Percentiles rank a stretch among this genome's conserved stretches.
phyloP scores from a whole-genome alignment of 805 yeast species.

The Sugiyamaella marilandica region DNA sequence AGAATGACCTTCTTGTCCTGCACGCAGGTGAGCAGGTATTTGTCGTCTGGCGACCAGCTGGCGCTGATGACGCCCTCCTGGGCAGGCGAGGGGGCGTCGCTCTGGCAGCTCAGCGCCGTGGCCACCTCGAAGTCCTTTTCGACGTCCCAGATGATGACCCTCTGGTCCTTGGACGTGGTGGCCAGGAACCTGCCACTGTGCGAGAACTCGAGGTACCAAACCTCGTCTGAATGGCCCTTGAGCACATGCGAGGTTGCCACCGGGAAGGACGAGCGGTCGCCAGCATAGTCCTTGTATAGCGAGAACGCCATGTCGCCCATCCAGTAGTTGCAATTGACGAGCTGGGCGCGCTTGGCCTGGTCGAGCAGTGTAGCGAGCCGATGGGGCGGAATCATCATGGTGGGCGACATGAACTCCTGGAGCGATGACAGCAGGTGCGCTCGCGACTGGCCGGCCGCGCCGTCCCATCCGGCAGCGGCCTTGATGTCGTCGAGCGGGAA shows the following conservation, averaged over 20 bases:
- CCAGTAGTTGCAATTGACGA: conserved; percentile 30
- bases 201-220: conserved; percentile 78
- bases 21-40: conserved; percentile 62
- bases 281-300: conserved; percentile 36
- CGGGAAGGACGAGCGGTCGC: conserved; percentile 24
- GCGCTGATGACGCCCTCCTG: conserved; percentile 45
- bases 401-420: conserved; percentile 45
- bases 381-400: conserved; percentile 48
- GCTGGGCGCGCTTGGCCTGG: conserved; percentile 49
- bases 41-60: conserved; percentile 73
- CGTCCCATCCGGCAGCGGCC: conserved; percentile 31
- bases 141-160: conserved; percentile 62
- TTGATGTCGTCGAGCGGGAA: conserved; percentile 29
- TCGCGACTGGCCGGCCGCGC: conserved; percentile 38
- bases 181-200: conserved; percentile 72
- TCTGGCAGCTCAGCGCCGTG: conserved; percentile 20
- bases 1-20: conserved; percentile 65
- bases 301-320: conserved; percentile 24
- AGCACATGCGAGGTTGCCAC: conserved; percentile 44
- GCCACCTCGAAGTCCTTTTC: conserved; percentile 31
- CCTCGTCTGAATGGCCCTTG: conserved; percentile 59
- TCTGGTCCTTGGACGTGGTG: conserved; percentile 68
- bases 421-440: conserved; percentile 39
- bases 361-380: conserved; percentile 46
- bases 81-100: conserved; percentile 21